Base-by-base conservation (phyloP, 2,329 filamentous ascomycete genomes). In the Phymatotrichopsis omnivora region DNA sequence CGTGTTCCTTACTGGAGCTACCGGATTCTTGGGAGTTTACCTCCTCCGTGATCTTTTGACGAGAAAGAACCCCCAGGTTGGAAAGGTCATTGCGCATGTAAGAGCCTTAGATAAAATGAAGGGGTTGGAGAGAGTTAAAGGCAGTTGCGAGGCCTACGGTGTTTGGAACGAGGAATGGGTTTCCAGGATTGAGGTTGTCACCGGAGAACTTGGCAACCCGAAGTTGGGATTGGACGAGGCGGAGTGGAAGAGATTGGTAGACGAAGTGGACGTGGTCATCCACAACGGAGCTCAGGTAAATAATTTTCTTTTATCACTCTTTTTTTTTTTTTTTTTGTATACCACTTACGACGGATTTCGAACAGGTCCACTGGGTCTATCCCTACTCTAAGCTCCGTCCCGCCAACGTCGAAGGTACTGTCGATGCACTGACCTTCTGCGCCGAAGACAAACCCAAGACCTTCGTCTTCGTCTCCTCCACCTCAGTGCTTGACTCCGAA, bases 1-100 rank as follows among this genome's bases (percentile, higher is more conserved):
- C 0, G 71, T 91, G 8, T 82, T 95, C 63, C 66, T 95, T 4
- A 95, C 87, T 2, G 86, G 89, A 32, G 85, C 84, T 3, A 95
- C 87, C 4, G 87, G 87, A 2, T 95, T 95, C 68, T 65, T 95
- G 16, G 87, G 87, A 22, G 74, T 83, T 0, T 93, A 86, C 59
- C 68, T 95, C 8, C 67, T 93, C 24, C 74, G 74, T 44, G 84
- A 93, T 44, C 64, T 94, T 1, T 70, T 95, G 1, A 73, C 73
- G 29, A 70, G 80, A 19, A 66, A 68, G 7, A 65, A 66, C 12
- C 72, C 67, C 14, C 63, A 66, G 14, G 67, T 75, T 11, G 32
- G 34, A 22, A 78, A 74, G 54, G 70, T 93, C 7, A 76, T 93
- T 46, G 78, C 80, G 1, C 78, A 87, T 46, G 80, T 93, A 3